phyloP scores from a whole-genome alignment of 352 stramenopile species.

The Phytophthora meadii region DNA sequence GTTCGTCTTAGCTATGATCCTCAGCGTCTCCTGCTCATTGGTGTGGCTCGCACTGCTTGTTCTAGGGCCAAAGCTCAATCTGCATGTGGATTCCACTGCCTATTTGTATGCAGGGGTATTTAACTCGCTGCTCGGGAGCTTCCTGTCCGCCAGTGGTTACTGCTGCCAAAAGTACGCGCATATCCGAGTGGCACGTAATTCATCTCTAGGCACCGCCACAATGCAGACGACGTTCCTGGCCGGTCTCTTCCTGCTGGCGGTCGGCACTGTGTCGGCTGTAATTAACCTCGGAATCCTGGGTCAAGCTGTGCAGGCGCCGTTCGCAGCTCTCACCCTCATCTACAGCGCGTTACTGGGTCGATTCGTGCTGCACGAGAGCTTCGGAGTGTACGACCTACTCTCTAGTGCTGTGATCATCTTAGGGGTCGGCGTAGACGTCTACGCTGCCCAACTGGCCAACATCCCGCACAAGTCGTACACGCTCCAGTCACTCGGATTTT shows the following conservation, averaged over 20 bases:
- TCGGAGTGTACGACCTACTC: conserved; percentile 55
- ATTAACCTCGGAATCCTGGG: conserved; percentile 78
- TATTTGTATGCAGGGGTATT: conserved; percentile 76
- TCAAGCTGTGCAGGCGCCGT: conserved; percentile 80
- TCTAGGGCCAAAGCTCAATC: conserved; percentile 42
- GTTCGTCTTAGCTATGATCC: conserved; percentile 51
- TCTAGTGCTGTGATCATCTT: conserved; percentile 72
- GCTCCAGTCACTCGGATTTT: conserved; percentile 49
- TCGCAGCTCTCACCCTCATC: conserved; percentile 81
- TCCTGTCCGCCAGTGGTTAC: conserved; percentile 80
- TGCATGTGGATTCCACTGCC: conserved; percentile 33
- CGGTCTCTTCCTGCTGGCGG: conserved; percentile 62
- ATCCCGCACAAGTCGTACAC: conserved; percentile 62
- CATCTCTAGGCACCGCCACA: conserved; percentile 61
- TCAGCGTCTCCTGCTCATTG: conserved; percentile 53
- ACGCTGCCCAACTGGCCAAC: conserved; percentile 54
- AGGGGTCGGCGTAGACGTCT: conserved; percentile 69
- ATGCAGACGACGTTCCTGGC: conserved; percentile 67
- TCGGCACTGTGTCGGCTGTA: conserved; percentile 77
- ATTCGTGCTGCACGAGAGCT: conserved; percentile 68
- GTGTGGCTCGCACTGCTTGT: conserved; percentile 63
- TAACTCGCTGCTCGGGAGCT: conserved; percentile 79
- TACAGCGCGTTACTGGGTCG: conserved; percentile 76
- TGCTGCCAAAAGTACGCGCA: conserved; percentile 85
- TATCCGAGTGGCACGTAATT: conserved; percentile 53